Base-by-base conservation (phyloP, 176 grass and related monocot species). In the Oryza rufipogon region DNA sequence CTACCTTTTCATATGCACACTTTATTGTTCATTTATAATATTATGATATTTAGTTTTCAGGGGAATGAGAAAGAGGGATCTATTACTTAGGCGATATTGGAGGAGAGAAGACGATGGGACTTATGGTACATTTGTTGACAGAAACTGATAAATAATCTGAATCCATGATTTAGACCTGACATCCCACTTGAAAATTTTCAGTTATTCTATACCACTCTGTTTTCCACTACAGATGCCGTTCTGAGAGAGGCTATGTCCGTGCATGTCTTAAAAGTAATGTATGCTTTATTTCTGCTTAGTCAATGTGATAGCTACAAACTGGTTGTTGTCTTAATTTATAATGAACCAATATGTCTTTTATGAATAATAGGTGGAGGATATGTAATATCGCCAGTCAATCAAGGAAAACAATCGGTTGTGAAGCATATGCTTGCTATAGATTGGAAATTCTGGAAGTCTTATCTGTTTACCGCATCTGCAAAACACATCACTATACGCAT, bases 351-450 rank as follows among this genome's bases (percentile, higher is more conserved):
- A 70, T 70, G 22, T 30, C 22, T 70, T 83, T 81, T 49, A 39
- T 64, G 22, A 58, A 78, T 89, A 81, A 83, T 85, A 99, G 97
- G 93, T 83, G 97, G 97, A 76, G 97, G 97, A 45, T 99, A 96
- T 81, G 93, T 99, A 66, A 99, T 96, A 94, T 91, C 89, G 70
- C 93, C 91, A 46, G 82, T 91, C 46, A 99, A 92, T 79, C 97
- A 94, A 86, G 97, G 97, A 73, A 96, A 90, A 80, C 81, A 92
- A 81, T 96, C 93, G 64, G 91, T 89, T 89, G 97, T 99, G 60
- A 99, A 96, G 65, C 97, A 99, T 87, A 99, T 99, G 93, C 89
- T 99, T 88, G 93, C 97, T 72, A 99, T 99, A 79, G 97, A 99
- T 76, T 99, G 97, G 93, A 99, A 96, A 89, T 91, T 96, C 80